phyloP scores from a whole-genome alignment of 1,284 basidiomycete species.

The Cystobasidiaceae sp. region DNA sequence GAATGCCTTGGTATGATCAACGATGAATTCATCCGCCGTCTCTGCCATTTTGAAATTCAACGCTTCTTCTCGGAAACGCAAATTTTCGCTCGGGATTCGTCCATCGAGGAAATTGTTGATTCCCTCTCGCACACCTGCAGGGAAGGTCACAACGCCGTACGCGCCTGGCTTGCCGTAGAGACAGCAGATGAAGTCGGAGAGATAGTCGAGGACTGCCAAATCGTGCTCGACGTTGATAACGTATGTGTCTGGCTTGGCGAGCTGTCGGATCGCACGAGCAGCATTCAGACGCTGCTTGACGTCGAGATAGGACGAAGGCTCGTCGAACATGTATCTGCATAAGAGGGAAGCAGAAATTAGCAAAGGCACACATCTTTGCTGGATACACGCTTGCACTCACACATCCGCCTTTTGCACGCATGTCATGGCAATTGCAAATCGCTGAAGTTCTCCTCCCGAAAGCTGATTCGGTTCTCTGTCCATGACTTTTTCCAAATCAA shows the following conservation, averaged over 20 bases:
- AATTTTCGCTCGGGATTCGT: slow-evolving; percentile 95
- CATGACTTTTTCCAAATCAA: slow-evolving; percentile 79
- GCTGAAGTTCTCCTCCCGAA: slow-evolving; percentile 90
- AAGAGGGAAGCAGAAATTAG: background rate
- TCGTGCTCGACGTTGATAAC: slow-evolving; percentile 97
- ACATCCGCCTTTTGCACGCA: slow-evolving; percentile 89
- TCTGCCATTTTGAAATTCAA: slow-evolving; percentile 94
- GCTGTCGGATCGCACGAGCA: slow-evolving; percentile 87
- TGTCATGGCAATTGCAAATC: slow-evolving; percentile 91
- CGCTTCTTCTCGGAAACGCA: slow-evolving; percentile 91
- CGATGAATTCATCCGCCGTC: slow-evolving; percentile 76
- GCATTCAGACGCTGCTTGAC: slow-evolving; percentile 87
- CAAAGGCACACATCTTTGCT: too few species aligned
- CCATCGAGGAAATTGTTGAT: slow-evolving; percentile 98
- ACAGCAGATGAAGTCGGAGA: slow-evolving; percentile 95
- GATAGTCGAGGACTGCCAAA: slow-evolving; percentile 90
- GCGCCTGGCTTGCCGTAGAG: slow-evolving; percentile 93
- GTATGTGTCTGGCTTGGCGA: slow-evolving; percentile 75
- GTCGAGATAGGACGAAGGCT: slow-evolving; percentile 94
- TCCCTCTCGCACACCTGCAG: slow-evolving; percentile 92
- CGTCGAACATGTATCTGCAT: slow-evolving; percentile 90
- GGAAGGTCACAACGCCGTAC: slow-evolving; percentile 97
- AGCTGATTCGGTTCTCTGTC: slow-evolving; percentile 76
- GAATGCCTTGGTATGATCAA: slow-evolving; percentile 79
- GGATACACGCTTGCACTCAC: too few species aligned